Conservation (phyloP, 306 rosid genomes). For the Alnus glutinosa region DNA sequence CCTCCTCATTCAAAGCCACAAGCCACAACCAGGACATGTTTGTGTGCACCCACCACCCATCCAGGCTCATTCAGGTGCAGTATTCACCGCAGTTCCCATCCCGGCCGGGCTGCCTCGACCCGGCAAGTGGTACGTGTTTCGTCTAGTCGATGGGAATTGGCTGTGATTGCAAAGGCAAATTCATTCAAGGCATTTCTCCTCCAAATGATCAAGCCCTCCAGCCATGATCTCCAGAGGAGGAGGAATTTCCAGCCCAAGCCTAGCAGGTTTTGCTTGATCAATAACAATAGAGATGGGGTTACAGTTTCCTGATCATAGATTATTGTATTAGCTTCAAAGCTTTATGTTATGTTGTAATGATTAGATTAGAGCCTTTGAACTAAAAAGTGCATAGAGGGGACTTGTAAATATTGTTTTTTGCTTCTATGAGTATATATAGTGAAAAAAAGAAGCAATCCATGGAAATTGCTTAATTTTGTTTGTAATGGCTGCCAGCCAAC, state of each 20-base stretch:
- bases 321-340: neutral
- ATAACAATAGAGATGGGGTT: constrained; percentile 22
- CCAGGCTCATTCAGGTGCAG: constrained; percentile 74
- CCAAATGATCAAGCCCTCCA: constrained; percentile 49
- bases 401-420: neutral
- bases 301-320: constrained; percentile 33
- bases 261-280: constrained; percentile 45
- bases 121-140: constrained; percentile 1
- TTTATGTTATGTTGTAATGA: neutral
- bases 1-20: constrained; percentile 20
- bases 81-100: constrained; percentile 45
- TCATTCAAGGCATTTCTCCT: constrained; percentile 45
- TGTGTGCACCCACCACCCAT: constrained; percentile 65
- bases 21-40: constrained; percentile 39
- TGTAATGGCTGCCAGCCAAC: neutral
- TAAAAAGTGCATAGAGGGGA: no score
- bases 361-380: neutral
- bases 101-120: neutral
- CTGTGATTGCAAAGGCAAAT: constrained; percentile 19
- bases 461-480: neutral
- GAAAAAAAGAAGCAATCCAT: neutral
- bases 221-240: constrained; percentile 47
- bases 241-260: constrained; percentile 55
- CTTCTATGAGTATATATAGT: neutral
- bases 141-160: constrained; percentile 1